phyloP scores from a whole-genome alignment of 768 basidiomycete genomes.

The Rhizopogon vinicolor region DNA sequence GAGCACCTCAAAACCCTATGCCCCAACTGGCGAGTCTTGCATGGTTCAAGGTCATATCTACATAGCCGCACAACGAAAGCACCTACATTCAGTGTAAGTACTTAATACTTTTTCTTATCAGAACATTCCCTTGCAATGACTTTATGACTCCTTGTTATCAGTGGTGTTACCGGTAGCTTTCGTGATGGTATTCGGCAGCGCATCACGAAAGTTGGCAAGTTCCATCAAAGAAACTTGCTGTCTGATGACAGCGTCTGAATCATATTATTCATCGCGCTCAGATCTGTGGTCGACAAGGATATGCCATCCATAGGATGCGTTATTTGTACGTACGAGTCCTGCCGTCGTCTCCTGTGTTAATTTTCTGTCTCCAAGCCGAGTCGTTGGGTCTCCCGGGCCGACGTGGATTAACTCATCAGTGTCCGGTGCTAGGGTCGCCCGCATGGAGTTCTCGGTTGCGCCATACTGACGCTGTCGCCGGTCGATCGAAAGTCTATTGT shows the following conservation, averaged over 20 bases:
- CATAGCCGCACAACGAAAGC: too few relatives aligned
- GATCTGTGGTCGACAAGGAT: too few relatives aligned
- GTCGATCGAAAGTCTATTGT: background rate
- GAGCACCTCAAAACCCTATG: background rate
- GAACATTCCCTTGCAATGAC: background rate
- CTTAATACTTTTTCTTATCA: background rate
- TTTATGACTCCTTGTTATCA: background rate
- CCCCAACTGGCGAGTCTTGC: background rate
- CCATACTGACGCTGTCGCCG: too few relatives aligned
- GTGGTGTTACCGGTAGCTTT: background rate
- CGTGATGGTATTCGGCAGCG: background rate
- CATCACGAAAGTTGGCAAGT: too few relatives aligned
- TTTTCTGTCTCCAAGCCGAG: too few relatives aligned
- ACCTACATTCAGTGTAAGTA: background rate
- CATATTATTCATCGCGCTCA: too few relatives aligned
- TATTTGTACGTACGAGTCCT: too few relatives aligned
- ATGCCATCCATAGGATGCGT: too few relatives aligned
- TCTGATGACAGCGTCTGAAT: too few relatives aligned
- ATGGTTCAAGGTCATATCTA: background rate
- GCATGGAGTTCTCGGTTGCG: background rate
- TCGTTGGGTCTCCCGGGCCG: too few relatives aligned
- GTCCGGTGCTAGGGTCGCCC: background rate
- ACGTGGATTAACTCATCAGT: background rate
- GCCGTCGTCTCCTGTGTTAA: too few relatives aligned
- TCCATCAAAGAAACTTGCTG: too few relatives aligned